phyloP scores from a whole-genome alignment of 2,329 filamentous ascomycete genomes.

The Albophoma yamanashiensis region DNA sequence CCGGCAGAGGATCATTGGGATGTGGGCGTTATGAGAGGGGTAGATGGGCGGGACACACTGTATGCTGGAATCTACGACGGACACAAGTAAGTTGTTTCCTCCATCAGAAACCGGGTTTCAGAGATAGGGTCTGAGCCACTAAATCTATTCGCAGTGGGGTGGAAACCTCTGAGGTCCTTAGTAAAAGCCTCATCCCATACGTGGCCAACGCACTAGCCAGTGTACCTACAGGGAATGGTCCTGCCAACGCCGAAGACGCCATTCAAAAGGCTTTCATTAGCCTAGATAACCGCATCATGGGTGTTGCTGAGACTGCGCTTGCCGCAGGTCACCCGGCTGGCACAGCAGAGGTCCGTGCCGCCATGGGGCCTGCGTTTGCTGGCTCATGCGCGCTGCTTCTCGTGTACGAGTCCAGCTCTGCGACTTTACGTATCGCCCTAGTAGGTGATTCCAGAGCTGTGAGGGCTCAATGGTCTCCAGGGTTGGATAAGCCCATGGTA shows the following conservation, averaged over 20 bases:
- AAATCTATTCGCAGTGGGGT: neutral
- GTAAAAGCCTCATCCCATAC: neutral
- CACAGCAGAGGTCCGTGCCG: neutral
- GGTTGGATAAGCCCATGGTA: neutral
- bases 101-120: neutral
- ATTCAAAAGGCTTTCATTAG: neutral
- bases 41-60: neutral
- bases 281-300: neutral
- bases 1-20: neutral
- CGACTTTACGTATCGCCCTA: neutral
- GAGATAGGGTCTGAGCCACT: neutral
- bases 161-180: neutral
- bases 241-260: neutral
- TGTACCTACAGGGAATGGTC: neutral
- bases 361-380: neutral
- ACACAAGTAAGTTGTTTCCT: neutral
- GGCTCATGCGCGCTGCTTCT: neutral
- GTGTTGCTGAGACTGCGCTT: neutral
- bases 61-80: neutral
- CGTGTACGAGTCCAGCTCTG: neutral
- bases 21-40: neutral
- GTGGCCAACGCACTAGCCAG: neutral
- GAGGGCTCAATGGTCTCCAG: neutral
- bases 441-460: neutral
- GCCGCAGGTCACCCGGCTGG: neutral